Conservation (phyloP, 164 flowering plant species). For the Stephania yunnanensis region DNA sequence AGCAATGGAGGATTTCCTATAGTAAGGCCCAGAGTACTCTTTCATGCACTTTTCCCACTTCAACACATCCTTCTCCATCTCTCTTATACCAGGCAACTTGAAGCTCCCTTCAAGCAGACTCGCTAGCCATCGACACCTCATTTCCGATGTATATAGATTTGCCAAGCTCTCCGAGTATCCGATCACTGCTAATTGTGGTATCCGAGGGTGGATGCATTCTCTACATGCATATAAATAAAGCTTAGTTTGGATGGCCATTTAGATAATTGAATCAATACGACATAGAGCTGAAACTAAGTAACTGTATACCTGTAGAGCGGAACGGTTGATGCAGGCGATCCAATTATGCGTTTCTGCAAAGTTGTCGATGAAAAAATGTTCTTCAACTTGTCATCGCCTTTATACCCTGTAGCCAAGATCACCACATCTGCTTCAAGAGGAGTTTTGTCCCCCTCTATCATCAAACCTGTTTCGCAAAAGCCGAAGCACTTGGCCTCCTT, state of each 20-base stretch:
- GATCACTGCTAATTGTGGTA: constrained; percentile 57
- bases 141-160: constrained; percentile 51
- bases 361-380: constrained; percentile 36
- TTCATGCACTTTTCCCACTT: constrained; percentile 49
- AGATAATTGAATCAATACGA: not conserved
- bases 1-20: constrained; percentile 41
- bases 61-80: constrained; percentile 45
- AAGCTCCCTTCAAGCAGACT: constrained; percentile 25
- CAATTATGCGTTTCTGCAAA: constrained; percentile 29
- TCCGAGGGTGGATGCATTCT: constrained; percentile 47
- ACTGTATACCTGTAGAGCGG: constrained; percentile 49
- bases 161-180: constrained; percentile 52
- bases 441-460: constrained; percentile 26
- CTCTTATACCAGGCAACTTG: constrained; percentile 38
- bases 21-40: constrained; percentile 25
- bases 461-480: constrained; percentile 45
- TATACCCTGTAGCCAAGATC: constrained; percentile 59
- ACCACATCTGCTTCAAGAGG: constrained; percentile 44
- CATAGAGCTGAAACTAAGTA: too few species aligned
- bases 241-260: too few species aligned
- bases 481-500: constrained; percentile 32
- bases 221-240: constrained; percentile 14
- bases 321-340: constrained; percentile 23
- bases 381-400: constrained; percentile 45
- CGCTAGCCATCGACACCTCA: constrained; percentile 50